Conservation (phyloP, 2,329 filamentous ascomycete species). For the Colletotrichum higginsianum region DNA sequence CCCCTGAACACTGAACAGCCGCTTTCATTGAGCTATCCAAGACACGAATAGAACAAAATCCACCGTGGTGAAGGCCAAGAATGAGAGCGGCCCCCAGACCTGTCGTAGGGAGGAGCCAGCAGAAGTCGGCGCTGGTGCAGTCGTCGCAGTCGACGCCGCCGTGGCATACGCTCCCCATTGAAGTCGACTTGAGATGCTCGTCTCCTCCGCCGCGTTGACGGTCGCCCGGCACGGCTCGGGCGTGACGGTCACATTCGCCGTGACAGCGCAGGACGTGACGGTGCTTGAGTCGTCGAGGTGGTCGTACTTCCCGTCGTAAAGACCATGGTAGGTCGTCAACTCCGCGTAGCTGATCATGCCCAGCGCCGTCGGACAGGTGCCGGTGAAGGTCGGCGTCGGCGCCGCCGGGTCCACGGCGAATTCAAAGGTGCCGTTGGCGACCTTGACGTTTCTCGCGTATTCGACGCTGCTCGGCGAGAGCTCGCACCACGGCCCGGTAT, state of each 20-base stretch:
- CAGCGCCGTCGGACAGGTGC: constrained; percentile 17
- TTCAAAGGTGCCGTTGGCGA: constrained; percentile 20
- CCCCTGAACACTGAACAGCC: too few species aligned
- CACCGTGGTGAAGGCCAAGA: too few species aligned
- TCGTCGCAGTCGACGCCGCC: constrained; percentile 43
- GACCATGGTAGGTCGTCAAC: constrained; percentile 22
- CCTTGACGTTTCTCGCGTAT: not conserved
- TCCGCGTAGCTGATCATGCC: constrained; percentile 13
- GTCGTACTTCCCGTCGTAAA: not conserved
- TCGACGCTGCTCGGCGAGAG: not conserved
- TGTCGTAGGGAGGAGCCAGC: constrained; percentile 21
- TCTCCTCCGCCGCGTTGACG: constrained; percentile 16
- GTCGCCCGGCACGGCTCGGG: constrained; percentile 24
- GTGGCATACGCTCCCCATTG: constrained; percentile 33
- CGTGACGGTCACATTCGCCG: constrained; percentile 10
- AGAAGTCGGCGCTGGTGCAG: constrained; percentile 47
- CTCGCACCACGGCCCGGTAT: constrained; percentile 13
- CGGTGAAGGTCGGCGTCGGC: constrained; percentile 26
- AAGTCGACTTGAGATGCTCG: constrained; percentile 23
- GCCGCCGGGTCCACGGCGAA: constrained; percentile 10
- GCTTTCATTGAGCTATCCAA: too few species aligned
- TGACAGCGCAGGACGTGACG: constrained; percentile 12
- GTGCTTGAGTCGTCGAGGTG: not conserved
- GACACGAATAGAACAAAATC: too few species aligned
- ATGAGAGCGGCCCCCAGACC: not conserved